Evolutionary conservation across 2,329 filamentous ascomycete species (phyloP).

Genomic region (Diaporthe ilicicola): DNA sequence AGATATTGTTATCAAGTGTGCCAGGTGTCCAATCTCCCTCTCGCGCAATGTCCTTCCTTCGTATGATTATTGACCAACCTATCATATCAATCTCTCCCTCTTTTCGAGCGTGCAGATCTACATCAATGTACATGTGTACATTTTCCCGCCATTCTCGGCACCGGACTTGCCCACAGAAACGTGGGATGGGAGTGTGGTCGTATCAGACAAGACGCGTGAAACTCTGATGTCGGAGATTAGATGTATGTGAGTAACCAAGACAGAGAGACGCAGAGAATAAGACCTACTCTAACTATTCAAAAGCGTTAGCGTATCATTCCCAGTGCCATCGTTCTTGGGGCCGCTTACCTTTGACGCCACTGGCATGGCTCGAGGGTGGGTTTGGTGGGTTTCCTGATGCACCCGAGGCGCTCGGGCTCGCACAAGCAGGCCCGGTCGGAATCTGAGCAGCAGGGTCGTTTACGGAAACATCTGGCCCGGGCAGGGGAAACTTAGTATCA

Average conservation of each 20-base stretch:
- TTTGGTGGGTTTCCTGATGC: neutral
- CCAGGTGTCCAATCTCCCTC: too few species aligned
- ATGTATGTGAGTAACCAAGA: neutral
- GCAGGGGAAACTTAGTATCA: conserved; percentile 2
- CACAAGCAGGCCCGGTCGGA: neutral
- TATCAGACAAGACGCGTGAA: neutral
- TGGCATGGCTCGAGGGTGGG: neutral
- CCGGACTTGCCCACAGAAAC: neutral
- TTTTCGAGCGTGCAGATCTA: neutral
- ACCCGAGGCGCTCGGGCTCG: neutral
- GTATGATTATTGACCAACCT: neutral
- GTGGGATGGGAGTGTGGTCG: neutral
- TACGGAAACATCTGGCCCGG: conserved; percentile 15
- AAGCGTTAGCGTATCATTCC: neutral
- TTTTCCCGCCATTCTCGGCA: neutral
- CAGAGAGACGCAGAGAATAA: neutral
- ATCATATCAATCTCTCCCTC: neutral
- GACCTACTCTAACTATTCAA: neutral
- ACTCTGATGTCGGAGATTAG: conserved; percentile 4
- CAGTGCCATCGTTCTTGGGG: neutral
- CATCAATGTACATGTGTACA: neutral
- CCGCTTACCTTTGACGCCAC: neutral
- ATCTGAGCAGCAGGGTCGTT: conserved; percentile 6
- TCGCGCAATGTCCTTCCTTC: neutral
- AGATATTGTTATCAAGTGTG: neutral